phyloP scores from a whole-genome alignment of 805 yeast genomes.

The Tanozyma kutaoensis region DNA sequence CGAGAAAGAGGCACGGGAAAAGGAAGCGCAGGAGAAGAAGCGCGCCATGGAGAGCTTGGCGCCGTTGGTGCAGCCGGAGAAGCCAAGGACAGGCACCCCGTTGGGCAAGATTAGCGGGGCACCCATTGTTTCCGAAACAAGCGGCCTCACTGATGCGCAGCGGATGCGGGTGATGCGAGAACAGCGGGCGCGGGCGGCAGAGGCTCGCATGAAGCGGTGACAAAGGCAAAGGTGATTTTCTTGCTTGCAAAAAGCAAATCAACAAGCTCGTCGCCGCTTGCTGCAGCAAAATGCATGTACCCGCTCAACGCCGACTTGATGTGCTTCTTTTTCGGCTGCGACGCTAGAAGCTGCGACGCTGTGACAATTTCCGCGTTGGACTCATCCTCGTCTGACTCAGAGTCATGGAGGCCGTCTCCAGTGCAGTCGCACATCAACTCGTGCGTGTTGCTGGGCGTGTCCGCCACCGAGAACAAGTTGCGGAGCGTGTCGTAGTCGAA shows the following conservation, averaged over 20 bases:
- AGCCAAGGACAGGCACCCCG: slow-evolving; percentile 12
- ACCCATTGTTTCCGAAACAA: slow-evolving; percentile 23
- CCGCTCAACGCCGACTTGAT: slow-evolving; percentile 48
- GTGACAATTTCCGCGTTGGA: slow-evolving; percentile 3
- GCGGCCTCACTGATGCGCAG: slow-evolving; percentile 63
- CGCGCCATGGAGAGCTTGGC: slow-evolving; percentile 31
- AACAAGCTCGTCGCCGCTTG: slow-evolving; percentile 3
- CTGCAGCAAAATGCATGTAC: slow-evolving; percentile 52
- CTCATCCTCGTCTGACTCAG: too few species aligned
- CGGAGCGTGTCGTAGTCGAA: slow-evolving; percentile 59
- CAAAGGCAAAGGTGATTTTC: not conserved
- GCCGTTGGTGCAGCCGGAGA: slow-evolving; percentile 17
- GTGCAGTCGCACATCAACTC: slow-evolving; percentile 56
- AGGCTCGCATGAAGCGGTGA: slow-evolving; percentile 45
- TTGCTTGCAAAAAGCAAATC: slow-evolving; percentile 12
- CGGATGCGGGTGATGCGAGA: slow-evolving; percentile 76
- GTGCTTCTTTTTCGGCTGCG: slow-evolving; percentile 23
- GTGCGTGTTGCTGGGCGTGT: slow-evolving; percentile 58
- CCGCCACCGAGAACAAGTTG: slow-evolving; percentile 54
- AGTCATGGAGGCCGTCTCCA: slow-evolving; percentile 50
- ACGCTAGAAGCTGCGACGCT: not conserved
- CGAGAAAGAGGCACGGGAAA: slow-evolving; percentile 17
- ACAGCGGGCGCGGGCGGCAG: slow-evolving; percentile 93
- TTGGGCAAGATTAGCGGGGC: slow-evolving; percentile 7
- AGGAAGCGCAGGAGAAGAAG: slow-evolving; percentile 21